A percentile compares a stretch with the other conserved stretches of the same genome.
Conservation (phyloP, 1,284 basidiomycete species). For the Irpex rosettiformis region DNA sequence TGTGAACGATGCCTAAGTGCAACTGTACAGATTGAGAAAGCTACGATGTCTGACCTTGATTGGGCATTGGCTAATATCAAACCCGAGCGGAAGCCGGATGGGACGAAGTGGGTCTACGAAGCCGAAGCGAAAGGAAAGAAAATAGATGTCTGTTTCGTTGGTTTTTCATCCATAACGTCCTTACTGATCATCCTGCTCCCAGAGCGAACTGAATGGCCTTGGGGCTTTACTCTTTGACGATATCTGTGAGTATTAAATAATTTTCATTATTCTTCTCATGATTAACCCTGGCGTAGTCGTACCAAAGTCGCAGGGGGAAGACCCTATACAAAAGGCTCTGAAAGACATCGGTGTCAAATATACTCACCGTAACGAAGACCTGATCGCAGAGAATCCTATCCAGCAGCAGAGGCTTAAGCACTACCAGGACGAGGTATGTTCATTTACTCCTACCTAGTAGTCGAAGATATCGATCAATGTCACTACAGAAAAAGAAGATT, state of each 20-base stretch:
- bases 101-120: constrained; percentile 42
- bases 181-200: neutral
- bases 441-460: neutral
- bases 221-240: constrained; percentile 69
- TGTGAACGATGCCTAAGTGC: accelerated
- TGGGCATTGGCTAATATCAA: constrained; percentile 72
- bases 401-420: constrained; percentile 55
- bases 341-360: constrained; percentile 60
- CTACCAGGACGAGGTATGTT: constrained; percentile 47
- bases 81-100: constrained; percentile 28
- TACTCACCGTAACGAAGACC: constrained; percentile 68
- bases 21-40: constrained; percentile 63
- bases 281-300: constrained; percentile 18
- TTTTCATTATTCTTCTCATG: neutral
- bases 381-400: constrained; percentile 63
- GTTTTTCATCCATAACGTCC: neutral
- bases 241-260: constrained; percentile 14
- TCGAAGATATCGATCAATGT: neutral
- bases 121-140: constrained; percentile 47
- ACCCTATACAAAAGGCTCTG: constrained; percentile 55
- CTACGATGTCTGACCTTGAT: constrained; percentile 66
- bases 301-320: constrained; percentile 29
- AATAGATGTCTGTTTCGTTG: constrained; percentile 45
- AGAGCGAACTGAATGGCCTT: constrained; percentile 60
- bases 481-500: constrained; percentile 24